Evolutionary conservation across 352 stramenopile genomes (phyloP).

Genomic region (Thalassiosira hispida): DNA sequence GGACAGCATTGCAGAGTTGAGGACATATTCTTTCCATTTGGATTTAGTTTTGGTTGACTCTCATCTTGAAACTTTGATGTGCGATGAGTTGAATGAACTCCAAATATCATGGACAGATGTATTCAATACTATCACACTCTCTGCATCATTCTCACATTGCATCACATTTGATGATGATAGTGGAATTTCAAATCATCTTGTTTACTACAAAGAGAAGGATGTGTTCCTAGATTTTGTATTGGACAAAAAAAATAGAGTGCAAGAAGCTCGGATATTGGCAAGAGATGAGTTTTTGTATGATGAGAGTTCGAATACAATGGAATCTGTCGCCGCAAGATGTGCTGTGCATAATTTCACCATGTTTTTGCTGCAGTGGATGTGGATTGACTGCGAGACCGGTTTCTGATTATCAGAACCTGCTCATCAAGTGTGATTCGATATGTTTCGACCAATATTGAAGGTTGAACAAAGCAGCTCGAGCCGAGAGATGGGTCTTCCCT

Average conservation of each 20-base stretch:
- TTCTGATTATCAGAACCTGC: background rate
- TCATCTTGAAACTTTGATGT: conserved; percentile 33
- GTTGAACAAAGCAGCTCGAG: too few species aligned
- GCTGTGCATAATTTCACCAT: conserved; percentile 37
- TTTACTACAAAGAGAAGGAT: conserved; percentile 50
- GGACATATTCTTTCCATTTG: conserved; percentile 41
- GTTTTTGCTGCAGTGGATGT: conserved; percentile 57
- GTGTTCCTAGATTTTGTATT: conserved; percentile 50
- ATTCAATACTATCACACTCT: conserved; percentile 38
- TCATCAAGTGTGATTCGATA: too few species aligned
- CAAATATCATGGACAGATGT: conserved; percentile 50
- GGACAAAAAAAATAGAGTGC: conserved; percentile 12
- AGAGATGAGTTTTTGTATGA: conserved; percentile 27
- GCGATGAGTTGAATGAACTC: conserved; percentile 44
- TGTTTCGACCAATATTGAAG: too few species aligned
- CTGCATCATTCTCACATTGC: conserved; percentile 52
- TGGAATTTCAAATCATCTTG: conserved; percentile 39
- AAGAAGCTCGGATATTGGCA: conserved; percentile 31
- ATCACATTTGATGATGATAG: conserved; percentile 31
- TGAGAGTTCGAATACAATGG: conserved; percentile 18
- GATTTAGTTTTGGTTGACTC: conserved; percentile 42
- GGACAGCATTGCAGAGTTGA: conserved; percentile 41
- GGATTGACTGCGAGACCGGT: conserved; percentile 35
- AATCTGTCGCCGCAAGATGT: conserved; percentile 10
- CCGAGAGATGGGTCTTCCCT: too few species aligned